A percentile compares a stretch with the other conserved stretches of the same genome.
phyloP scores from a whole-genome alignment of 2,329 filamentous ascomycete genomes.

The Tothia fuscella region DNA sequence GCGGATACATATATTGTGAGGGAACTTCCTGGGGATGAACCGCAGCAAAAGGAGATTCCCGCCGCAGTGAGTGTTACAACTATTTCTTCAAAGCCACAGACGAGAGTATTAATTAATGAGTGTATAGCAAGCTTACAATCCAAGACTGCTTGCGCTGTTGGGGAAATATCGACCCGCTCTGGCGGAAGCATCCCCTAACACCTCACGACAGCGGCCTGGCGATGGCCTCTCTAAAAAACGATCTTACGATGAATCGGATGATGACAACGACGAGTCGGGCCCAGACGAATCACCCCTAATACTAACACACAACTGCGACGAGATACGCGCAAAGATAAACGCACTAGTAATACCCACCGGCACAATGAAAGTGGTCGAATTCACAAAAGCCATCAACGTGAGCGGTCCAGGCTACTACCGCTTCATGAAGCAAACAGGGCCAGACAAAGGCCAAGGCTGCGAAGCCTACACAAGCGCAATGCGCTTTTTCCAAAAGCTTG shows the following conservation, averaged over 20 bases:
- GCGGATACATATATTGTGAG: neutral
- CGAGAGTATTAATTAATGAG: neutral
- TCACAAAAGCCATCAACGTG: constrained; percentile 28
- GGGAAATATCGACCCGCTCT: constrained; percentile 7
- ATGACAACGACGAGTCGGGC: neutral
- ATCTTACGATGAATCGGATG: neutral
- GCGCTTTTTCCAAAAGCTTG: constrained; percentile 38
- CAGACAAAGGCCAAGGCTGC: constrained; percentile 22
- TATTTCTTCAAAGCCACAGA: too few relatives aligned
- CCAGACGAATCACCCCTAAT: neutral
- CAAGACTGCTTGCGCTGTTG: constrained; percentile 3
- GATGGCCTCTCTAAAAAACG: constrained; percentile 1
- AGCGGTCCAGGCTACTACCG: constrained; percentile 23
- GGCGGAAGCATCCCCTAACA: neutral
- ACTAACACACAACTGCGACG: constrained; percentile 3
- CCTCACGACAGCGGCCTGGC: neutral
- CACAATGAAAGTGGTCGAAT: constrained; percentile 34
- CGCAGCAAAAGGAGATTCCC: constrained; percentile 6
- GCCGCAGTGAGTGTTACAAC: neutral
- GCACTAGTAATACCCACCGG: constrained; percentile 30
- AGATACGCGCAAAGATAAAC: constrained; percentile 29
- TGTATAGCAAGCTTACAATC: constrained; percentile 6
- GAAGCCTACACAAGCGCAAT: constrained; percentile 20
- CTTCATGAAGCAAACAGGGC: constrained; percentile 40
- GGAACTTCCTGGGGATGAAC: constrained; percentile 3